phyloP scores from a whole-genome alignment of 2,329 filamentous ascomycete species.

The Rutstroemia sydowiana region DNA sequence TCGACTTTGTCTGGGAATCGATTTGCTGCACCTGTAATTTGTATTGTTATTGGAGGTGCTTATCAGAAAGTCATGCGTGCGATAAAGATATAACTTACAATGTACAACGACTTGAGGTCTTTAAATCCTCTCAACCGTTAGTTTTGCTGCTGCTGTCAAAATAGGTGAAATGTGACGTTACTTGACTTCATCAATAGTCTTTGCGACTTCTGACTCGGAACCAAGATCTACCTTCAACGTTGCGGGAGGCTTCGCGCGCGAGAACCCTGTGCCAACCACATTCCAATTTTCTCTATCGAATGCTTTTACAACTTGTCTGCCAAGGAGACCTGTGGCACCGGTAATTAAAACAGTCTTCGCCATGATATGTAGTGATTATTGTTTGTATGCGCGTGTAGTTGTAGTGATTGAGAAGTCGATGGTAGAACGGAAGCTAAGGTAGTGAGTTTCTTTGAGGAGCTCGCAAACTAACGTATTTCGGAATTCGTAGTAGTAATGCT shows the following conservation, averaged over 20 bases:
- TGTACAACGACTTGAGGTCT: slow-evolving; percentile 76
- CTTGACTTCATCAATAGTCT: slow-evolving; percentile 47
- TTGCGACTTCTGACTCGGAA: slow-evolving; percentile 37
- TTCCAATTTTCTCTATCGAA: slow-evolving; percentile 63
- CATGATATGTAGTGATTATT: slow-evolving; percentile 17
- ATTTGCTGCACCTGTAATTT: slow-evolving; percentile 65
- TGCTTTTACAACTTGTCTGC: slow-evolving; percentile 65
- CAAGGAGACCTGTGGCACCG: slow-evolving; percentile 77
- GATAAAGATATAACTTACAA: slow-evolving; percentile 44
- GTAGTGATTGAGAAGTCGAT: neutral
- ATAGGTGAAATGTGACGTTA: slow-evolving; percentile 31
- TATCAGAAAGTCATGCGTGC: neutral
- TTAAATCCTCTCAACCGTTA: slow-evolving; percentile 16
- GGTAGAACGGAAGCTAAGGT: too few species aligned
- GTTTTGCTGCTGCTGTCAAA: slow-evolving; percentile 1
- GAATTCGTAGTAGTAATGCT: too few species aligned
- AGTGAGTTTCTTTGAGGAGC: too few species aligned
- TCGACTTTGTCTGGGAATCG: slow-evolving; percentile 83
- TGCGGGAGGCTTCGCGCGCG: slow-evolving; percentile 61
- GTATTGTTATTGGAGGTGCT: neutral
- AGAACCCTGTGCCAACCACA: slow-evolving; percentile 67
- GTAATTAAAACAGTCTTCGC: slow-evolving; percentile 62
- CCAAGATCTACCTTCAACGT: slow-evolving; percentile 41
- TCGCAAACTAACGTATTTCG: too few species aligned
- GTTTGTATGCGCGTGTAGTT: neutral